Base-by-base conservation (phyloP, 192 early-diverging fungal species). In the Coemansia sp. region DNA sequence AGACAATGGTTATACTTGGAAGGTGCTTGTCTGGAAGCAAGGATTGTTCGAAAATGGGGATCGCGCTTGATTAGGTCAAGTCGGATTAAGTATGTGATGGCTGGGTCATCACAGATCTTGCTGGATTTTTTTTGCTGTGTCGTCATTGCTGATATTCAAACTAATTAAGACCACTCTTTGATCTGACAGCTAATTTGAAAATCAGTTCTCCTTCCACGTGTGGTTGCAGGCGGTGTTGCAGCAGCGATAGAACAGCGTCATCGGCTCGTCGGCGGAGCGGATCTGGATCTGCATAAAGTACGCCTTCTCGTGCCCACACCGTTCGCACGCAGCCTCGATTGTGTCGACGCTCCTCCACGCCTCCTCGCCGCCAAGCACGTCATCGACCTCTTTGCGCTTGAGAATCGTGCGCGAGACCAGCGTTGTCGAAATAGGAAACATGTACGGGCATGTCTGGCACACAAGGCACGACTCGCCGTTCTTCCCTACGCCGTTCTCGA, bases 231-330 rank as follows among this genome's bases (percentile, higher is more conserved):
- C 65, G n/a, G 76, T 70, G 66, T 87, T 89, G 67, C 87, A 89
- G 75, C 92, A 94, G 69, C 90, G 93, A 85, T 90, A 98, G 73
- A 97, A 97, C 18, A 89, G 91, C 15, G 95, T 92, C 87, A 90
- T 92, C 18, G 96, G 95, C 79, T 98, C 96, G 84, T 98, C 96
- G 11, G 94, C 94, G 14, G 67, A 94, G 38, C 95, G 90, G 46
- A 92, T 95, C 23, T 98, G 95, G 46, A 98, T 89, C 75, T 91
- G 89, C 89, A 94, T 89, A 73, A 89, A 98, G 76, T 88, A 92
- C 4, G 91, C 90, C 39, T 85, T 68, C 23, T 83, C 79, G 63
- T 92, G 88, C 75, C 87, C 87, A 84, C 90, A 92, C 39, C 86
- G 87, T 15, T 86, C 85, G 74, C 91, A 91, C 45, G 46, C 45